These are phyloP conservation scores for Gossypium anomalum DNA, from an alignment of 345 rosid genomes.

Conservation along the genomic window DNA sequence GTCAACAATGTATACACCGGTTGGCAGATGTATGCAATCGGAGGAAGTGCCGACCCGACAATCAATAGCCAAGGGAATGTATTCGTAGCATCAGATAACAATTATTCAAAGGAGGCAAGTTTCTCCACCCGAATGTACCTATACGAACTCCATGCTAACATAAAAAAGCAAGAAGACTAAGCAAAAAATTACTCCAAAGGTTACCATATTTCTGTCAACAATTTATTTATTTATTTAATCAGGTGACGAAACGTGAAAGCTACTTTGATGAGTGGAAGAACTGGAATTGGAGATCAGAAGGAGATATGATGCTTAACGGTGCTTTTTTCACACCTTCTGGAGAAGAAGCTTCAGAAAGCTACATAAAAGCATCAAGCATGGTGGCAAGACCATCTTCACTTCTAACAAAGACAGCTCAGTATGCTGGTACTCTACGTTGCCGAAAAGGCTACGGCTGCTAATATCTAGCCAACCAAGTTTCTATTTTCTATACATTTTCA, in stretches of 20 bases:
- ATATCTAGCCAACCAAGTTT: not conserved
- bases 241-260: conserved; percentile 60
- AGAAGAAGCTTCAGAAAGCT: conserved; percentile 41
- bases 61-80: conserved; percentile 67
- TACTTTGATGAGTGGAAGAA: conserved; percentile 39
- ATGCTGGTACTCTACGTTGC: conserved; percentile 49
- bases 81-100: conserved; percentile 47
- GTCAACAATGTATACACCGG: conserved; percentile 53
- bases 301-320: conserved; percentile 56
- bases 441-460: conserved; percentile 45
- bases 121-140: not conserved
- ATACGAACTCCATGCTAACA: not conserved
- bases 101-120: conserved; percentile 48
- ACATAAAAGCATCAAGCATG: conserved; percentile 58
- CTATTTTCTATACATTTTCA: not conserved
- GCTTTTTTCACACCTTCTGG: conserved; percentile 61
- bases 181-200: not conserved
- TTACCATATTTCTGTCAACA: not conserved
- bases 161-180: not conserved
- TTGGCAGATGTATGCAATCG: conserved; percentile 68
- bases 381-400: conserved; percentile 58
- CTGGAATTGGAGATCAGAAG: conserved; percentile 75
- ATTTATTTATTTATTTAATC: not conserved
- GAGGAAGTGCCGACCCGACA: conserved; percentile 75
- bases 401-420: conserved; percentile 30